A percentile compares a stretch with the other conserved stretches of the same genome.
Conservation (phyloP, 2,329 filamentous ascomycete species). For the Talaromyces funiculosus region DNA sequence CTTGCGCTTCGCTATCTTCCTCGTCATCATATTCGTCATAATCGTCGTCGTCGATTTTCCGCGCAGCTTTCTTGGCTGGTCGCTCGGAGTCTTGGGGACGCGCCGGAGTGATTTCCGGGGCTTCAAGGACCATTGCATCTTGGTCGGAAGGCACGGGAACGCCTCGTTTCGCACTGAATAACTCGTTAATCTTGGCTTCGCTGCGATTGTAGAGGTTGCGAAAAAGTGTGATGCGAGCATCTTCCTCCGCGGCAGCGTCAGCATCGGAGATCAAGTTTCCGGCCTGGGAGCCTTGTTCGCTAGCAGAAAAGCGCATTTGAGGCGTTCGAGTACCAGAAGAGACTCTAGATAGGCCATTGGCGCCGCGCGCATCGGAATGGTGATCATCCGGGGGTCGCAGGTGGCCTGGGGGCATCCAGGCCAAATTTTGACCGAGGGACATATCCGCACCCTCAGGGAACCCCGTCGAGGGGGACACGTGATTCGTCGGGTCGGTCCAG, state of each 20-base stretch:
- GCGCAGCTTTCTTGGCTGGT: slow-evolving; percentile 52
- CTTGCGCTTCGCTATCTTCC: slow-evolving; percentile 49
- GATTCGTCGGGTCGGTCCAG: slow-evolving; percentile 27
- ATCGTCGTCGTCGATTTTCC: slow-evolving; percentile 74
- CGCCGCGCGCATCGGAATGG: slow-evolving; percentile 29
- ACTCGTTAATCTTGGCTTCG: slow-evolving; percentile 67
- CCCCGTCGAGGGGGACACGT: slow-evolving; percentile 43
- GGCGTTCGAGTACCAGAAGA: slow-evolving; percentile 42
- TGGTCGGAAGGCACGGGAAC: slow-evolving; percentile 28
- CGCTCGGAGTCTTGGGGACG: slow-evolving; percentile 48
- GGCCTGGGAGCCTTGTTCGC: slow-evolving; percentile 43
- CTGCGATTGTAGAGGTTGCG: slow-evolving; percentile 69
- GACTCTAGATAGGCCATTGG: slow-evolving; percentile 41
- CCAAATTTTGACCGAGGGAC: slow-evolving; percentile 63
- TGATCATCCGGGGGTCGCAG: slow-evolving; percentile 59
- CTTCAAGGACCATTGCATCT: slow-evolving; percentile 47
- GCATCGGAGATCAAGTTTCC: slow-evolving; percentile 45
- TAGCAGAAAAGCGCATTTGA: slow-evolving; percentile 39
- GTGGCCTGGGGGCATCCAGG: slow-evolving; percentile 59
- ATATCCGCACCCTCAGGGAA: slow-evolving; percentile 46
- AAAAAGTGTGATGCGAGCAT: slow-evolving; percentile 64
- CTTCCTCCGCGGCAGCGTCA: slow-evolving; percentile 61
- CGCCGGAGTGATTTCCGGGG: slow-evolving; percentile 25
- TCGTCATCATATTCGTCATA: slow-evolving; percentile 64
- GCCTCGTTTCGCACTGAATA: slow-evolving; percentile 56